Evolutionary conservation across 352 stramenopile genomes (phyloP), one percentile per base, ranked within the genome.

Genomic region (Pythium scleroteichum): DNA sequence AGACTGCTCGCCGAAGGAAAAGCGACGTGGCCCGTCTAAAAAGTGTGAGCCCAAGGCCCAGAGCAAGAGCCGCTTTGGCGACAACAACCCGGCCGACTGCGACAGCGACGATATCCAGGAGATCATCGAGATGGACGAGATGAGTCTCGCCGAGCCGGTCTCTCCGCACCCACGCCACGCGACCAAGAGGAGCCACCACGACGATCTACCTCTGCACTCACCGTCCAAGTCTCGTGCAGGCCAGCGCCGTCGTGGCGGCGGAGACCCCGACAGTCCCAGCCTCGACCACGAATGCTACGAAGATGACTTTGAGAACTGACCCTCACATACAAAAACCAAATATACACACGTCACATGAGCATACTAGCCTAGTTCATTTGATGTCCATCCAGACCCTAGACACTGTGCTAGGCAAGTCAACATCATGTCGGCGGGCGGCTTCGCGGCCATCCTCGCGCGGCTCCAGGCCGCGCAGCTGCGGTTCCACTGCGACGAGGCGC

Each of bases 41-140:
- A 19, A 46, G n/a, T 40, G 32, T 2, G 45, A 47, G 12, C 23
- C 12, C 29, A 63, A 69, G 51, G 20, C 49, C 24, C 53, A 49
- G 26, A 9, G 38, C 20, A 66, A 59, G 41, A 20, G 22, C 40
- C 26, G 42, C 7, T 23, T 49, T 32, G 14, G 50, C 13, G 53
- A 49, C 6, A 82, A 84, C 53, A 83, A 73, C 47, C 72, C 51
- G 2, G 76, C 80, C 17, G 79, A 73, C 39, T 44, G 49, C 32
- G 83, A 92, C 49, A 81, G 75, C 39, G 84, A 90, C 42, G 81
- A 90, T 33, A 94, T 90, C 53, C 82, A 92, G 42, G 84, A 93
- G 66, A 86, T 91, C 59, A 90, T 94, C 46, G 84, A 94, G 66
- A 64, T 66, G 19, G 77, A 90, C 29, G 79, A 82, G 8, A 46